Evolutionary conservation across 176 grass and related monocot genomes (phyloP), one percentile per base, ranked within the genome.

Genomic region (Triticum turgidum): DNA sequence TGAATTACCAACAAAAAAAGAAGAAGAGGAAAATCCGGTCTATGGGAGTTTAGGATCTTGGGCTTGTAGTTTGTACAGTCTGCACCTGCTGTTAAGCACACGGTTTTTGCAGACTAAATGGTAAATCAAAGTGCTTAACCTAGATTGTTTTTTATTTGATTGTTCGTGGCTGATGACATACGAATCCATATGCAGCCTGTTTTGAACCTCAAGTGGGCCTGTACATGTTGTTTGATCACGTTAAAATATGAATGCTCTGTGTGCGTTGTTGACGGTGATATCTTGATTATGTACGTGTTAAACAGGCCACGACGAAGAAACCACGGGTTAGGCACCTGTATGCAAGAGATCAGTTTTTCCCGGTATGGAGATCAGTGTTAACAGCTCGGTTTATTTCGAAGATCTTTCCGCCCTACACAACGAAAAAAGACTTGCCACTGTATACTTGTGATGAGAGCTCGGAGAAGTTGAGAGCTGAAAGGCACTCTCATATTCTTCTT

Each of bases 311-410:
- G 59, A 8, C 24, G 45, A 80, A 80, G n/a, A 42, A 80, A 25
- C 24, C 9, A 65, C 9, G 62, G 49, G 5, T 13, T 25, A 65
- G 21, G 0, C 62, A 49, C 5, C 3, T 5, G 44, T 12, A 51
- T 29, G 18, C 35, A 67, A 81, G 79, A 65, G 24, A 45, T 30
- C 64, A 21, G 62, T 81, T 81, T 41, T 67, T 81, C 5, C 79
- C 79, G 0, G 6, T 7, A 29, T 81, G 79, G 79, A 68, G 79
- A 51, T 45, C 79, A 20, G 62, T 49, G 1, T 21, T 81, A n/a
- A 81, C 1, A 21, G 9, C 62, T 45, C 9, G 62, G 22, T 67
- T 47, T 81, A 7, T 15, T 17, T 0, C 42, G 18, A 81, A 20
- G 18, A 10, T 18, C 14, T 65, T 32, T 17, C 79, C 79, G 21